Evolutionary conservation across 164 flowering plant species (phyloP).

Genomic region (Vitis rupestris): DNA sequence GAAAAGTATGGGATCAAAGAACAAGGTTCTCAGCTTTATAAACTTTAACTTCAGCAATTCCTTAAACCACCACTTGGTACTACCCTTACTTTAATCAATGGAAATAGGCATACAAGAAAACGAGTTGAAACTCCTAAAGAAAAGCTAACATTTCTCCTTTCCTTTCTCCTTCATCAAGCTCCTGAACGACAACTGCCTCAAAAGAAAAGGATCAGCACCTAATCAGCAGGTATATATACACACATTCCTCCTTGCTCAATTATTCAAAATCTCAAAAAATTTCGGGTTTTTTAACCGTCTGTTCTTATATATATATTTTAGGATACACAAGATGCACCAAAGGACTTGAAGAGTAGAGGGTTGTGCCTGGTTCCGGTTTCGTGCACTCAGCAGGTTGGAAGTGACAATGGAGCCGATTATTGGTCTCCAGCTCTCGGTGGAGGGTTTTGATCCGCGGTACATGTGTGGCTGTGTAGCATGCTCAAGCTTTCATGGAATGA

Average conservation of each 20-base stretch:
- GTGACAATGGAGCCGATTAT: slow-evolving; percentile 53
- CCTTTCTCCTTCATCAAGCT: slow-evolving; percentile 29
- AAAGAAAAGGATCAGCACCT: slow-evolving; percentile 44
- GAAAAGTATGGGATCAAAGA: slow-evolving; percentile 11
- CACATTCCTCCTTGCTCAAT: too few relatives aligned
- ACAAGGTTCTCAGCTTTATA: slow-evolving; percentile 36
- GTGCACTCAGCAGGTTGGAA: slow-evolving; percentile 45
- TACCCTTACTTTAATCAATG: neutral
- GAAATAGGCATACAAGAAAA: too few relatives aligned
- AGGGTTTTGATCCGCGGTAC: slow-evolving; percentile 32
- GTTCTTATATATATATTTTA: slow-evolving; percentile 8
- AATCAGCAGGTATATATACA: slow-evolving; percentile 27
- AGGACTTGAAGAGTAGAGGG: slow-evolving; percentile 58
- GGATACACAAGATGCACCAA: slow-evolving; percentile 32
- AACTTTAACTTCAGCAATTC: slow-evolving; percentile 3
- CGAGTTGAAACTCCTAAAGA: too few relatives aligned
- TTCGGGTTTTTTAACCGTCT: neutral
- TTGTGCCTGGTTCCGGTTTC: slow-evolving; percentile 55
- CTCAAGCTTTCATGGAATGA: slow-evolving; percentile 12
- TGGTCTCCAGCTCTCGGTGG: slow-evolving; percentile 50
- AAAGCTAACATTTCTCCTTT: neutral
- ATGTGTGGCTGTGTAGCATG: neutral
- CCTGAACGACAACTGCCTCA: slow-evolving; percentile 53
- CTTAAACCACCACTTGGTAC: slow-evolving; percentile 10
- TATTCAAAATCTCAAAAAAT: too few relatives aligned